Evolutionary conservation across 2,329 filamentous ascomycete genomes (phyloP), one percentile per base, ranked within the genome.

Genomic region (Epichloe baconii): DNA sequence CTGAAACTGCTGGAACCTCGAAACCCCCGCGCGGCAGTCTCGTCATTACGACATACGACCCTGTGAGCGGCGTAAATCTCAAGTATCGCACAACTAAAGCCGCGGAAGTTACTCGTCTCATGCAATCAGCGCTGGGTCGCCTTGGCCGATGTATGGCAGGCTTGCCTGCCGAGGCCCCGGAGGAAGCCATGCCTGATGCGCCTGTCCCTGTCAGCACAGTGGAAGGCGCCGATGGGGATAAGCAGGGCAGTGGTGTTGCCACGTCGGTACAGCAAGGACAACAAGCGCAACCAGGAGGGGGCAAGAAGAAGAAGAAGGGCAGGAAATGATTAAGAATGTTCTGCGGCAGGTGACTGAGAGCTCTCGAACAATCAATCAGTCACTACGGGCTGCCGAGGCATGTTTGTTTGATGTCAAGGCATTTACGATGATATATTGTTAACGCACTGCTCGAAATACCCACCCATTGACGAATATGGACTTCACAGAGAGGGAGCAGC

Each of bases 61-160:
- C 93, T 0, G 73, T 72, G 42, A 85, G 83, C 50, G 93, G 93
- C 62, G 83, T 84, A 52, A 84, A 84, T 54, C 77, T 98, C 56
- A 95, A 96, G 71, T 97, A 96, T 74, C 78, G 80, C 64, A 98
- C 93, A 37, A 85, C 84, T 64, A 95, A 95, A 69, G 88, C 86
- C 19, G 87, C 88, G 19, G 91, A 97, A 70, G 89, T 98, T 10
- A 84, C 85, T 23, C 76, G 93, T 31, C 70, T 98, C 60, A 79
- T 98, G 52, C 58, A 63, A 54, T 79, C 81, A 48, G 80, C 83
- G 43, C 68, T 98, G 55, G 89, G 88, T 0, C 77, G 79, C 52
- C 68, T 96, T 58, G 88, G 84, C n/a, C 76, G 82, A 50, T 78
- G 75, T 52, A 83, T 86, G 74, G 79, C 78, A 14, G 79, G 75